phyloP scores from a whole-genome alignment of 805 yeast species.

The Candida ascalaphidarum region DNA sequence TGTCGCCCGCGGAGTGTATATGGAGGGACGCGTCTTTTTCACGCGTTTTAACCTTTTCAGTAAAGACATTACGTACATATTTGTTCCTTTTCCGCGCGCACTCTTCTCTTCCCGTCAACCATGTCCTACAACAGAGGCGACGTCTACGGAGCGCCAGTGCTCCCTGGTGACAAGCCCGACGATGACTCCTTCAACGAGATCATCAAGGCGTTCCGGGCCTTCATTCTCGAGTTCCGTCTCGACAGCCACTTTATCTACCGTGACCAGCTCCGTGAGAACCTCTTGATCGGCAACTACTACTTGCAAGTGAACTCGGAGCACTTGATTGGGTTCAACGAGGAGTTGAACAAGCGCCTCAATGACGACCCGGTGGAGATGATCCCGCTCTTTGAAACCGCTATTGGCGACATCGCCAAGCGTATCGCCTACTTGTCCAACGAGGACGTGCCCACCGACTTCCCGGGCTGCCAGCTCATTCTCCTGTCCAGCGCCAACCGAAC shows the following conservation, averaged over 20 bases:
- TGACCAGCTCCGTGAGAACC: slow-evolving; percentile 84
- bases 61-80: too few relatives aligned
- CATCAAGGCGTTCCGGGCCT: slow-evolving; percentile 68
- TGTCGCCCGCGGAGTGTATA: too few relatives aligned
- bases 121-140: slow-evolving; percentile 76
- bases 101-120: too few relatives aligned
- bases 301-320: slow-evolving; percentile 77
- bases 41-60: too few relatives aligned
- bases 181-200: slow-evolving; percentile 63
- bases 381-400: slow-evolving; percentile 76
- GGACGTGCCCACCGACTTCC: slow-evolving; percentile 49
- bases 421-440: slow-evolving; percentile 47
- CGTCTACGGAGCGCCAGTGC: slow-evolving; percentile 67
- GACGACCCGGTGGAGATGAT: slow-evolving; percentile 87
- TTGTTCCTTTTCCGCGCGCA: too few relatives aligned
- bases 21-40: too few relatives aligned
- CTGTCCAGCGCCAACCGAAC: slow-evolving; percentile 63
- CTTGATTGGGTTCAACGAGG: slow-evolving; percentile 81
- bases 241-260: slow-evolving; percentile 78
- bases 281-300: slow-evolving; percentile 65
- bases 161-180: slow-evolving; percentile 71
- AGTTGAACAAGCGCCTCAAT: slow-evolving; percentile 69
- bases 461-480: slow-evolving; percentile 75
- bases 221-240: slow-evolving; percentile 78
- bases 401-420: slow-evolving; percentile 78